A percentile compares a stretch with the other conserved stretches of the same genome.
Conservation (phyloP, 2,329 filamentous ascomycete genomes). For the Venturia aucupariae region DNA sequence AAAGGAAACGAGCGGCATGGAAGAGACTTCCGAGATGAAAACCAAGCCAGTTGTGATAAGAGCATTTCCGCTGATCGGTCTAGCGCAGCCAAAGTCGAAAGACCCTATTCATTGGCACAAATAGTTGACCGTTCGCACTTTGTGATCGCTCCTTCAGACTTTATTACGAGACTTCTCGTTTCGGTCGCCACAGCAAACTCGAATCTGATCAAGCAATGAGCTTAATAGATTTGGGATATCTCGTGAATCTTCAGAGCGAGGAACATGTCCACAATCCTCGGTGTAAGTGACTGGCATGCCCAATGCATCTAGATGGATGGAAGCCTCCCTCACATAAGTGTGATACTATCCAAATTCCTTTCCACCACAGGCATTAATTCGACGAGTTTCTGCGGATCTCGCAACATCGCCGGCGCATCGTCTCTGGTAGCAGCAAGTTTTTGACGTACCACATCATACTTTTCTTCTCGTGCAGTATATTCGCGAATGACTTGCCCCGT, state of each 20-base stretch:
- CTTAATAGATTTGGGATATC: background rate
- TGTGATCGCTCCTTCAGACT: too few relatives aligned
- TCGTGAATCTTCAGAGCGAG: background rate
- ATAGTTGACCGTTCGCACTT: too few relatives aligned
- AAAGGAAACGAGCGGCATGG: too few relatives aligned
- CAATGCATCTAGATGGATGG: background rate
- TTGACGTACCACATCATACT: slow-evolving; percentile 64
- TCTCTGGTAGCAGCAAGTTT: slow-evolving; percentile 51
- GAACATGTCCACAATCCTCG: background rate
- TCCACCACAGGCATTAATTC: slow-evolving; percentile 63
- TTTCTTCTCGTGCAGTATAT: slow-evolving; percentile 79
- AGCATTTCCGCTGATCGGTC: too few relatives aligned
- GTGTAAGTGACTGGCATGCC: background rate
- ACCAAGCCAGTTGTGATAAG: too few relatives aligned
- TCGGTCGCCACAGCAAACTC: too few relatives aligned
- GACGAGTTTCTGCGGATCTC: slow-evolving; percentile 69
- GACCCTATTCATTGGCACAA: too few relatives aligned
- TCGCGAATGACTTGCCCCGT: slow-evolving; percentile 73
- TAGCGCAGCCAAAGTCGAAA: too few relatives aligned
- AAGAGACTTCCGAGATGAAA: too few relatives aligned
- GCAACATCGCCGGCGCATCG: slow-evolving; percentile 65
- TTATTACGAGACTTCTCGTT: too few relatives aligned
- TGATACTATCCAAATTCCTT: slow-evolving; percentile 30
- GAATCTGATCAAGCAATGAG: too few relatives aligned
- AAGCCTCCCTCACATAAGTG: background rate